These are phyloP conservation scores for Lasiodiplodia theobromae DNA, from an alignment of 2,329 filamentous ascomycete species.

Conservation along the genomic window DNA sequence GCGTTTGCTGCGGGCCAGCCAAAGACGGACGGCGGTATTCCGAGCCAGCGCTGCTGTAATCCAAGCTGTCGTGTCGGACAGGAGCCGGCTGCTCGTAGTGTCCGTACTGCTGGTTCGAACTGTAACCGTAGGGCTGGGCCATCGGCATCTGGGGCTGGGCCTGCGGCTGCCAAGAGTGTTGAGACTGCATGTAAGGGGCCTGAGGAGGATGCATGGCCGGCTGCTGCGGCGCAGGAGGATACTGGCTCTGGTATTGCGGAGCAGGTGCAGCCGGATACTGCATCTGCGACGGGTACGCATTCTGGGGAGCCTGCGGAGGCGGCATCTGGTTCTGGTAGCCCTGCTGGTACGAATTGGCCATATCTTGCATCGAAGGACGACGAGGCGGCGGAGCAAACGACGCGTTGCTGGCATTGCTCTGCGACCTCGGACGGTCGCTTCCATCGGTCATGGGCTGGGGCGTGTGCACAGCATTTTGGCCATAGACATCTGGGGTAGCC, in stretches of 20 bases:
- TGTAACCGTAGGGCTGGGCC: constrained; percentile 51
- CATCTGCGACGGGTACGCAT: constrained; percentile 46
- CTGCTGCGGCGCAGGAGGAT: constrained; percentile 38
- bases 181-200: constrained; percentile 40
- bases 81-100: constrained; percentile 48
- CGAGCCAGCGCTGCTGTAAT: constrained; percentile 44
- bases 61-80: constrained; percentile 48
- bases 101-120: constrained; percentile 42
- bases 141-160: constrained; percentile 46
- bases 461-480: constrained; percentile 46
- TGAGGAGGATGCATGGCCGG: constrained; percentile 43
- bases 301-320: constrained; percentile 49
- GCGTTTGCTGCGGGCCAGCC: constrained; percentile 38
- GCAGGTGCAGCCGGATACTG: constrained; percentile 43
- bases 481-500: constrained; percentile 58
- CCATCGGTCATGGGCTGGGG: constrained; percentile 42
- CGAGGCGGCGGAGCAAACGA: constrained; percentile 47
- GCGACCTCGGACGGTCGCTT: constrained; percentile 64
- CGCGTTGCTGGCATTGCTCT: constrained; percentile 63
- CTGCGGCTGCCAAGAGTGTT: constrained; percentile 43
- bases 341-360: constrained; percentile 49
- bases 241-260: constrained; percentile 44
- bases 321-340: constrained; percentile 48
- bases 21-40: constrained; percentile 53
- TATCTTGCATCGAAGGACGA: constrained; percentile 55